Percentiles rank a stretch among this genome's conserved stretches.
Evolutionary conservation across 23 red algal genomes (phyloP).

Genomic region (Gracilaria domingensis): DNA sequence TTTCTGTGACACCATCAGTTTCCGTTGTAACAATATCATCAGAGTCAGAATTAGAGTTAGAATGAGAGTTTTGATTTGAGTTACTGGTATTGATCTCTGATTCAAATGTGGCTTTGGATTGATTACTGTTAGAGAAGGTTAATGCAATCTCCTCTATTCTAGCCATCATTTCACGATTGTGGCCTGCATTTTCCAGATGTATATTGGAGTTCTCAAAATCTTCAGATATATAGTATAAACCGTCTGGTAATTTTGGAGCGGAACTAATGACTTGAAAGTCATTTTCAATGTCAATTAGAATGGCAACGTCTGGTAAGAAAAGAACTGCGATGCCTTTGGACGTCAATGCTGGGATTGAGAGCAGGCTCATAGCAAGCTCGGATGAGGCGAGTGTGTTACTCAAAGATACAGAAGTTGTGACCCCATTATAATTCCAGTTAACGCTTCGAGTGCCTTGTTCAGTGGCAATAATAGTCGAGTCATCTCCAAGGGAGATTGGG

Average conservation of each 20-base stretch:
- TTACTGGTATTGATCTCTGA: neutral
- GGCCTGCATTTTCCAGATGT: neutral
- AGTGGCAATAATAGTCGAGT: conserved; percentile 21
- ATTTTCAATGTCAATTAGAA: conserved; percentile 31
- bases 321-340: conserved; percentile 31
- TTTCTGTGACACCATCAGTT: neutral
- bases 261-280: conserved; percentile 14
- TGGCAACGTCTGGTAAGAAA: conserved; percentile 11
- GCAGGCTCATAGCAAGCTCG: conserved; percentile 40
- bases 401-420: neutral
- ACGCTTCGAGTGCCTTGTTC: conserved; percentile 26
- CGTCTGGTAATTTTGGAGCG: conserved; percentile 9
- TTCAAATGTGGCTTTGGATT: neutral
- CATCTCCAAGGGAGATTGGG: conserved; percentile 35
- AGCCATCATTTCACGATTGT: neutral
- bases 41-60: neutral
- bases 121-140: neutral
- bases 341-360: conserved; percentile 49
- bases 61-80: neutral
- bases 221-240: conserved; percentile 51
- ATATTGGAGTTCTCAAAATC: neutral
- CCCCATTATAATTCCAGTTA: neutral
- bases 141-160: neutral
- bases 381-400: conserved; percentile 22
- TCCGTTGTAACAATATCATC: too few species aligned